Evolutionary conservation across 768 basidiomycete genomes (phyloP).

Genomic region (Dendrothele bispora): DNA sequence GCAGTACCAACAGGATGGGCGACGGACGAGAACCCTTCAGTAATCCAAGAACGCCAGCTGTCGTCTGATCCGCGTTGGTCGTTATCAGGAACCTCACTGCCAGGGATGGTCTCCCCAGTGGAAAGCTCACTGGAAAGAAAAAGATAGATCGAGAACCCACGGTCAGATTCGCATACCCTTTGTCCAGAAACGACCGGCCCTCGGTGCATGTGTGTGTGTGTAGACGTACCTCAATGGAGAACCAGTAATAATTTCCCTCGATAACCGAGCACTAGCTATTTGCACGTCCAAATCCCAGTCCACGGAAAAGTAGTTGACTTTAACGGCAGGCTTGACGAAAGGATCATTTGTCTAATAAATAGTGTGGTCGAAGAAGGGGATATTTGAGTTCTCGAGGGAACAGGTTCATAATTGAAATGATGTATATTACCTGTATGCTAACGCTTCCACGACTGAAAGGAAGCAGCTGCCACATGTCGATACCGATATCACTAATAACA

Average conservation of each 20-base stretch:
- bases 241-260: conserved; percentile 40
- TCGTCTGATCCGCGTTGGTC: too few species aligned
- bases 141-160: too few species aligned
- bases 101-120: conserved; percentile 45
- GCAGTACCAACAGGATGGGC: conserved; percentile 34
- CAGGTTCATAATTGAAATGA: too few species aligned
- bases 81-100: conserved; percentile 40
- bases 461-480: conserved; percentile 53
- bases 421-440: conserved; percentile 38
- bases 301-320: conserved; percentile 51
- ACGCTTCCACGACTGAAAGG: conserved; percentile 57
- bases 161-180: too few species aligned
- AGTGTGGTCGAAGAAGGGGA: not conserved
- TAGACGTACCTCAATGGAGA: conserved; percentile 40
- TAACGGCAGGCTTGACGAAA: conserved; percentile 45
- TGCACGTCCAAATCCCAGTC: conserved; percentile 51
- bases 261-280: conserved; percentile 44
- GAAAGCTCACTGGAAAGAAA: conserved; percentile 29
- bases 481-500: conserved; percentile 38
- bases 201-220: too few species aligned
- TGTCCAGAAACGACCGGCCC: too few species aligned
- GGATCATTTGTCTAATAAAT: conserved; percentile 41
- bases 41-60: conserved; percentile 48
- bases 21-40: conserved; percentile 39
- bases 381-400: too few species aligned